Evolutionary conservation across 257 asterid genomes (phyloP).

Genomic region (Nicotiana knightiana): DNA sequence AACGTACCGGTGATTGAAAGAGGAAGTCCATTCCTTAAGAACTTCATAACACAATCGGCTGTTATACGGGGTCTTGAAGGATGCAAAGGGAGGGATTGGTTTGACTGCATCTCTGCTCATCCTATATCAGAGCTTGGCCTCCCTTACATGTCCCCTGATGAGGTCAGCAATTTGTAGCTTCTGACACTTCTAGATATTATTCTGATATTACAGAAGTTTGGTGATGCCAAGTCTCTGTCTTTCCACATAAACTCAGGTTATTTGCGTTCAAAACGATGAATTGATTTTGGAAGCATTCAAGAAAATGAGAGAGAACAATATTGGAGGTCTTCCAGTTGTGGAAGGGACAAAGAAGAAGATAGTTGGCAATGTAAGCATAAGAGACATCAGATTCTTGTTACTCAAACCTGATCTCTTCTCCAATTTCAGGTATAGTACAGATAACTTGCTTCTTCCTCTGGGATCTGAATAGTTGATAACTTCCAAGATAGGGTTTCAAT

Average conservation of each 20-base stretch:
- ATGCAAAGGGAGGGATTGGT: constrained; percentile 85
- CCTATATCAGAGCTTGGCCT: constrained; percentile 71
- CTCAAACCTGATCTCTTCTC: constrained; percentile 76
- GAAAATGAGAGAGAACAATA: constrained; percentile 74
- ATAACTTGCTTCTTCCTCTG: not conserved
- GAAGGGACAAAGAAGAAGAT: constrained; percentile 54
- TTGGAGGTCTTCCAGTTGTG: constrained; percentile 79
- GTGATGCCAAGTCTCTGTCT: not conserved
- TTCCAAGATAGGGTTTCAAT: not conserved
- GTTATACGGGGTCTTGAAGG: constrained; percentile 65
- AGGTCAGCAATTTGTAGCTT: constrained; percentile 29
- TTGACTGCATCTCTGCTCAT: constrained; percentile 55
- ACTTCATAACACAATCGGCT: constrained; percentile 93
- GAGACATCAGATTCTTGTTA: constrained; percentile 80
- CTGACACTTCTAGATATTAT: not conserved
- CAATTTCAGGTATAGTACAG: constrained; percentile 47
- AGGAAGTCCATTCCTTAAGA: constrained; percentile 46
- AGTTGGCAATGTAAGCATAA: constrained; percentile 73
- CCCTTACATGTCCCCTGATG: constrained; percentile 66
- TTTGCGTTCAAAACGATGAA: constrained; percentile 47
- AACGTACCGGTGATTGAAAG: constrained; percentile 77
- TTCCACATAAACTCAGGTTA: constrained; percentile 35
- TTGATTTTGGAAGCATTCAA: constrained; percentile 75
- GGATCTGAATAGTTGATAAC: not conserved
- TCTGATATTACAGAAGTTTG: not conserved